phyloP scores from a whole-genome alignment of 257 asterid species.

The Gynochthodes officinalis region DNA sequence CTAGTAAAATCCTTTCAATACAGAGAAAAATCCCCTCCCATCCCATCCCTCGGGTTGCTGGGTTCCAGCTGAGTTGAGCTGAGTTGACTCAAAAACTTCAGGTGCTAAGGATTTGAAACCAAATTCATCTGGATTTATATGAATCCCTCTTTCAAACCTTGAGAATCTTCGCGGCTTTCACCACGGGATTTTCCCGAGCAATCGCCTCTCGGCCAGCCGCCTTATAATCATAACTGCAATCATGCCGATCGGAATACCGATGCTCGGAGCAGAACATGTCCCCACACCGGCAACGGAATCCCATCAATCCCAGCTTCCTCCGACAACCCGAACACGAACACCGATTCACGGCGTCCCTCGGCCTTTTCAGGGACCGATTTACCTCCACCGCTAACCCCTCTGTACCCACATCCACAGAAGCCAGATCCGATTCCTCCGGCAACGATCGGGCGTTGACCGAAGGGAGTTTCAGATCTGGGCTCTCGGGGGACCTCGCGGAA shows the following conservation, averaged over 20 bases:
- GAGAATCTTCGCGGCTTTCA: conserved; percentile 66
- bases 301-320: conserved; percentile 62
- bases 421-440: conserved; percentile 42
- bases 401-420: neutral
- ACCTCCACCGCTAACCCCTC: conserved; percentile 2
- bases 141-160: conserved; percentile 43
- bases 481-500: conserved; percentile 26
- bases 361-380: conserved; percentile 45
- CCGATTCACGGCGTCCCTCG: conserved; percentile 51
- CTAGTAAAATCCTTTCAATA: neutral
- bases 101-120: neutral
- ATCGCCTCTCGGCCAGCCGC: conserved; percentile 79
- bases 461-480: conserved; percentile 39
- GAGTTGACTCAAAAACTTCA: conserved; percentile 14
- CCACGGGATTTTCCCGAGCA: conserved; percentile 70
- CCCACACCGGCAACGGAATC: conserved; percentile 75
- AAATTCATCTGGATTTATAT: neutral
- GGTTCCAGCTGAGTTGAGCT: neutral
- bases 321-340: conserved; percentile 68
- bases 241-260: conserved; percentile 77
- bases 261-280: conserved; percentile 69
- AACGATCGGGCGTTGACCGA: conserved; percentile 28
- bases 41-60: neutral
- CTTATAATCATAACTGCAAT: conserved; percentile 68
- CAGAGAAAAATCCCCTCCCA: conserved; percentile 12